phyloP scores from a whole-genome alignment of 2,329 filamentous ascomycete species.

The Clonostachys rosea region DNA sequence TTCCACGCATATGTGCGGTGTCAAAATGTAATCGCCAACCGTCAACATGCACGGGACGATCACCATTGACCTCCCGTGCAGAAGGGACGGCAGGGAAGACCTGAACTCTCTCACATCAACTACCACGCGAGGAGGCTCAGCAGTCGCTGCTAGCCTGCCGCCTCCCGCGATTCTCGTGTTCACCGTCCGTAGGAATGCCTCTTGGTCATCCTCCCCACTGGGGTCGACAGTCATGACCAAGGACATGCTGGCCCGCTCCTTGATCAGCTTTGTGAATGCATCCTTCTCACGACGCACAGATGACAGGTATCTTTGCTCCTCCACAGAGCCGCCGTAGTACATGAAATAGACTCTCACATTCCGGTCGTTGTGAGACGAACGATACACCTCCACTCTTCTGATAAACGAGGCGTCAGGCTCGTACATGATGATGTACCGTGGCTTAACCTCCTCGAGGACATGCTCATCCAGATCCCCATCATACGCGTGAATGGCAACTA shows the following conservation, averaged over 20 bases:
- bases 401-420: constrained; percentile 95
- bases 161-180: constrained; percentile 97
- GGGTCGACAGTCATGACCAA: constrained; percentile 74
- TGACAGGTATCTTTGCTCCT: constrained; percentile 90
- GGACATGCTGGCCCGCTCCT: constrained; percentile 90
- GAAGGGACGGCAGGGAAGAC: constrained; percentile 82
- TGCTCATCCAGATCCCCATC: constrained; percentile 95
- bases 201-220: constrained; percentile 75
- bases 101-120: constrained; percentile 96
- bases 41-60: constrained; percentile 94
- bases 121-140: constrained; percentile 83
- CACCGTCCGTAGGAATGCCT: constrained; percentile 87
- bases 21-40: constrained; percentile 93
- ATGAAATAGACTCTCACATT: constrained; percentile 94
- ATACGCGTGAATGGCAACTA: constrained; percentile 88
- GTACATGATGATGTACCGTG: constrained; percentile 97
- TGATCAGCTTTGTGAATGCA: constrained; percentile 90
- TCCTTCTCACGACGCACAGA: constrained; percentile 94
- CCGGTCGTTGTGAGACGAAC: constrained; percentile 85
- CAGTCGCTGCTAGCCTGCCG: constrained; percentile 76
- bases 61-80: constrained; percentile 84
- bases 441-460: constrained; percentile 89
- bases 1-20: constrained; percentile 87
- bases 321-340: constrained; percentile 91
- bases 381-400: constrained; percentile 88